These are phyloP conservation scores for Yamadazyma kanchanaburiensis DNA, from an alignment of 1,139 yeast genomes.

Conservation along the genomic window DNA sequence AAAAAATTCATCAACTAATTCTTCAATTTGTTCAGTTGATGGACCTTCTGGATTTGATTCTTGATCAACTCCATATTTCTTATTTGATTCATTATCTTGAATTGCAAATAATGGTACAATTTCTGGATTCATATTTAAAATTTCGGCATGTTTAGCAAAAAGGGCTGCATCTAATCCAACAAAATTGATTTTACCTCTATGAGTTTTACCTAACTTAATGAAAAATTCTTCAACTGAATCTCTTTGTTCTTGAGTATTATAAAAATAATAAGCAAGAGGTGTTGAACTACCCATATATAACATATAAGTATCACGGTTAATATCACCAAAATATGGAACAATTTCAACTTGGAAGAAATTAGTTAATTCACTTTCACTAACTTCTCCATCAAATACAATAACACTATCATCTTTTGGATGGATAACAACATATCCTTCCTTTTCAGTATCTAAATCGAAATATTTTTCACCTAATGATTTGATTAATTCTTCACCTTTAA, in stretches of 20 bases:
- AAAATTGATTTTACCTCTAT: slow-evolving; percentile 80
- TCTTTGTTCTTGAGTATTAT: slow-evolving; percentile 66
- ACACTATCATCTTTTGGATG: slow-evolving; percentile 36
- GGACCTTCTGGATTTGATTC: slow-evolving; percentile 38
- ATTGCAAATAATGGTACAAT: slow-evolving; percentile 89
- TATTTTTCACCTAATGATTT: slow-evolving; percentile 22
- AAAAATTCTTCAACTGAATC: slow-evolving; percentile 51
- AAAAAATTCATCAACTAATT: slow-evolving; percentile 62
- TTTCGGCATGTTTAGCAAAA: slow-evolving; percentile 87
- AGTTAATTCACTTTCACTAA: slow-evolving; percentile 33
- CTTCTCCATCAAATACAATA: slow-evolving; percentile 20
- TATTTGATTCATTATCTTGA: slow-evolving; percentile 65
- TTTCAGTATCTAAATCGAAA: slow-evolving; percentile 20
- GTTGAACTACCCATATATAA: slow-evolving; percentile 66
- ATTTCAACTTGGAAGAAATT: slow-evolving; percentile 66
- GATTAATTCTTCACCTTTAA: slow-evolving; percentile 38
- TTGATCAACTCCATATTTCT: slow-evolving; percentile 70
- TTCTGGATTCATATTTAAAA: slow-evolving; percentile 76
- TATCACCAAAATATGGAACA: slow-evolving; percentile 88
- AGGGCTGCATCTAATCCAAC: slow-evolving; percentile 81
- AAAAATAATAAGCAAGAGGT: slow-evolving; percentile 89
- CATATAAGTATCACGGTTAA: slow-evolving; percentile 77
- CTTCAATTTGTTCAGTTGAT: slow-evolving; percentile 39
- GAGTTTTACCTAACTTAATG: slow-evolving; percentile 62
- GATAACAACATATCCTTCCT: slow-evolving; percentile 31